Base-by-base conservation (phyloP, 2,329 filamentous ascomycete species). In the Achaetomium macrosporum region DNA sequence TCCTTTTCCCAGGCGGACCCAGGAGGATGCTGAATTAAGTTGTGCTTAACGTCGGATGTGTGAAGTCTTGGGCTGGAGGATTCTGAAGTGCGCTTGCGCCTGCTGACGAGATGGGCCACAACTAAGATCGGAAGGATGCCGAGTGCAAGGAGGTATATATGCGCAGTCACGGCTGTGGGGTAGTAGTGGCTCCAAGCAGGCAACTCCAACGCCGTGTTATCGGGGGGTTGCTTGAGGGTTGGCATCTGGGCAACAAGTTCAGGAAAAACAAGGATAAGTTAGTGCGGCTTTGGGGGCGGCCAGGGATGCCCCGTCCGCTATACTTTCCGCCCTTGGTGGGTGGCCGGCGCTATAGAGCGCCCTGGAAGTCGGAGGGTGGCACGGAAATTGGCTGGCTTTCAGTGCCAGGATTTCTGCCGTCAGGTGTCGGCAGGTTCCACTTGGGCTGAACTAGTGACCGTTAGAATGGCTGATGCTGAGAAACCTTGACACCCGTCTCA, bases 221-320 rank as follows among this genome's bases (percentile, higher is more conserved):
- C 62, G 62, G 59, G 50, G 55, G 64, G 62, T 56, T 64, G 61
- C 62, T 67, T 65, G 61, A 71, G 60, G 62, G 64, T 65, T 59
- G 71, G 70, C 71, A 73, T 73, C 66, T 71, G 66, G 66, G 57
- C 56, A 33, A 45, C 17, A 36, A 37, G 11, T 68, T 58, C 61
- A 65, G 65, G 61, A 41, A 56, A 47, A 35, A 13, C 42, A 54
- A 20, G 39, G 35, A 47, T 50, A 51, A 53, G 57, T 55, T 58
- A 44, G 47, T 43, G 57, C 46, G 49, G 49, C 42, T 48, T 53
- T 37, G 56, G 54, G 58, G 58, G 44, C 41, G 51, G 31, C 39
- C 39, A 42, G 50, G 50, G 50, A 19, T 42, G n/a, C 35, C 30
- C 48, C 46, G 39, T 41, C 41, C 55, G 50, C 55, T 61, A 53